phyloP scores from a whole-genome alignment of 2,329 filamentous ascomycete species.

The Dactylonectria estremocensis region DNA sequence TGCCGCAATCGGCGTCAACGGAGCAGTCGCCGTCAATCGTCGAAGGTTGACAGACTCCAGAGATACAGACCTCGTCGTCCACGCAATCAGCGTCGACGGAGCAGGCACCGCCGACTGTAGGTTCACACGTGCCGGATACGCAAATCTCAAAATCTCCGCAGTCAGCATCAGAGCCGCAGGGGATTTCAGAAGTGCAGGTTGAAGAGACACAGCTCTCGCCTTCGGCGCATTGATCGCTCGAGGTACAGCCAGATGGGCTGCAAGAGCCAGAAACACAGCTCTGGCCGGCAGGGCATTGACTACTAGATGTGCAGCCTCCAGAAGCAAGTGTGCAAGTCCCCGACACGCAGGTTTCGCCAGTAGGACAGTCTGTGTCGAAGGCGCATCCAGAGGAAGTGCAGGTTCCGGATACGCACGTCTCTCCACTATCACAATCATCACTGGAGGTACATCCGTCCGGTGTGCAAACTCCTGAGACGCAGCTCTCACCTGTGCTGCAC shows the following conservation, averaged over 20 bases:
- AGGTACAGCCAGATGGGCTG: neutral
- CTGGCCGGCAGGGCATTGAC: neutral
- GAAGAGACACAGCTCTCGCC: neutral
- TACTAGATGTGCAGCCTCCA: neutral
- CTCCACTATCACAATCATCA: neutral
- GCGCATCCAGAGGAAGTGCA: too few species aligned
- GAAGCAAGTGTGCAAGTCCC: neutral
- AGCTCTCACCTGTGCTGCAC: slow-evolving; percentile 11
- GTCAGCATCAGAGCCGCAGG: neutral
- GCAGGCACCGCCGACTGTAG: neutral
- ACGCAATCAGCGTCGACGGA: neutral
- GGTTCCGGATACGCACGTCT: neutral
- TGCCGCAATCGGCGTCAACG: slow-evolving; percentile 2
- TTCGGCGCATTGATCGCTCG: neutral
- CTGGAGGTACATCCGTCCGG: neutral
- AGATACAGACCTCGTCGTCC: neutral
- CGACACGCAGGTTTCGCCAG: neutral
- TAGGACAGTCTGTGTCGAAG: too few species aligned
- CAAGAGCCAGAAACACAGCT: neutral
- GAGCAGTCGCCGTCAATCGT: neutral
- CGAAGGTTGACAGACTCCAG: neutral
- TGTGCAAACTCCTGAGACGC: neutral
- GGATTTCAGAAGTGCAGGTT: neutral
- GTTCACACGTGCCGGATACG: slow-evolving; percentile 4
- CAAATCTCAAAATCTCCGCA: slow-evolving; percentile 7